A percentile compares a stretch with the other conserved stretches of the same genome.
Evolutionary conservation across 306 rosid species (phyloP).

Genomic region (Pterocarpus santalinus): DNA sequence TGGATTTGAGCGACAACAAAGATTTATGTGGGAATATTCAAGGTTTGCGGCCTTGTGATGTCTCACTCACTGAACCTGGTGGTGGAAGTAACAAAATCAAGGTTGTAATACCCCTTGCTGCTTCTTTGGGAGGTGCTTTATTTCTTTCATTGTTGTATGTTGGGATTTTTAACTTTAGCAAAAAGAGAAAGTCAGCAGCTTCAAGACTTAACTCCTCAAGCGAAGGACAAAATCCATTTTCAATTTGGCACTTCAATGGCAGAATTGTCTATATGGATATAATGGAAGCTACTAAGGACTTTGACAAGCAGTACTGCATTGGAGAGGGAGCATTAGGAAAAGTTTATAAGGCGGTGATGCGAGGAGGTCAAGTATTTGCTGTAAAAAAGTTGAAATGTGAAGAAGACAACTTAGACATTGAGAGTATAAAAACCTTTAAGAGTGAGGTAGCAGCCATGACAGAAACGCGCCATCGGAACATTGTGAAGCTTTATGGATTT

Average conservation of each 20-base stretch:
- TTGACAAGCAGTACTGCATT: slow-evolving; percentile 50
- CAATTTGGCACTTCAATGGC: slow-evolving; percentile 58
- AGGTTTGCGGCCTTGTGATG: slow-evolving; percentile 49
- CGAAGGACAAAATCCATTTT: slow-evolving; percentile 38
- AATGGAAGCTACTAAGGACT: slow-evolving; percentile 54
- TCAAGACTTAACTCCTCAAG: neutral
- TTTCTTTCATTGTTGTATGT: slow-evolving; percentile 28
- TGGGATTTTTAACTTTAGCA: slow-evolving; percentile 21
- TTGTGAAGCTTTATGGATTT: slow-evolving; percentile 63
- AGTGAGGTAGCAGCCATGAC: slow-evolving; percentile 55
- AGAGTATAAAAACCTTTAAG: slow-evolving; percentile 46
- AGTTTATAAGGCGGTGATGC: slow-evolving; percentile 52
- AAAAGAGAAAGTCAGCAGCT: slow-evolving; percentile 34
- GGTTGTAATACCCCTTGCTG: slow-evolving; percentile 40
- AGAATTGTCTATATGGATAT: slow-evolving; percentile 55
- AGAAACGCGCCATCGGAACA: slow-evolving; percentile 57
- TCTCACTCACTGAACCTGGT: neutral
- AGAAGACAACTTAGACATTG: slow-evolving; percentile 44
- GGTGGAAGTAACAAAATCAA: slow-evolving; percentile 38
- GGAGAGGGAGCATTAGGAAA: slow-evolving; percentile 59
- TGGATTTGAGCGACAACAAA: slow-evolving; percentile 56
- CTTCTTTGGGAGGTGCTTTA: slow-evolving; percentile 48
- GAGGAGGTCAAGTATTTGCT: slow-evolving; percentile 59
- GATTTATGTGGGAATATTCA: slow-evolving; percentile 49
- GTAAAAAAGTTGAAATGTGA: slow-evolving; percentile 56